Evolutionary conservation across 2,329 filamentous ascomycete species (phyloP).

Genomic region (Epichloe typhina): DNA sequence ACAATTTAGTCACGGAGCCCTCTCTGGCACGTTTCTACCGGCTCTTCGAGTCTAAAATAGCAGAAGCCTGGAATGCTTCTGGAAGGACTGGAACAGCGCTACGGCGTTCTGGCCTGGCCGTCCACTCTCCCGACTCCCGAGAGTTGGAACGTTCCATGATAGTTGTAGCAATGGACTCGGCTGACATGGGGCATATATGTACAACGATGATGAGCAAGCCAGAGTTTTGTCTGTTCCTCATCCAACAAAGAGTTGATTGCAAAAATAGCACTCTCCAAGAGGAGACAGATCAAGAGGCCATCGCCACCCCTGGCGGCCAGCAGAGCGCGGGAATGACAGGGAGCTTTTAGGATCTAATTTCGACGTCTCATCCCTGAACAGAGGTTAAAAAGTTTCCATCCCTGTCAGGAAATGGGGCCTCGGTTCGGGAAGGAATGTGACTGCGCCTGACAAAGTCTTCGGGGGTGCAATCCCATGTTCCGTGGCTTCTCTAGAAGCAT

Average conservation of each 20-base stretch:
- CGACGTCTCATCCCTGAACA: no score
- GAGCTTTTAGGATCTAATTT: no score
- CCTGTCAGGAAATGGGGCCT: no score
- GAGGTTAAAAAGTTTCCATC: no score
- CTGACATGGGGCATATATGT: background rate
- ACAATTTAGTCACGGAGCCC: no score
- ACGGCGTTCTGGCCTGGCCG: background rate
- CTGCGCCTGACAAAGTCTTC: background rate
- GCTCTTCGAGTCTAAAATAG: background rate
- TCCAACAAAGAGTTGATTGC: background rate
- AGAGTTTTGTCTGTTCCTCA: no score
- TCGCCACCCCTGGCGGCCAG: background rate
- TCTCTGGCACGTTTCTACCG: no score
- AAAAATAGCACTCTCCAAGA: background rate
- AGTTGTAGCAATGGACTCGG: background rate
- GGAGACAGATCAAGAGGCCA: no score
- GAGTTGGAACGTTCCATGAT: background rate
- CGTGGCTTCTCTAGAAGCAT: background rate
- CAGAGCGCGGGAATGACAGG: background rate
- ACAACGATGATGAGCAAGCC: background rate
- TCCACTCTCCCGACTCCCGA: background rate
- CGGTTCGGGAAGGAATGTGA: background rate
- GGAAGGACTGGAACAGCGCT: background rate
- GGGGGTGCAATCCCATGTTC: background rate
- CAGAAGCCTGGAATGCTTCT: conserved; percentile 4